Evolutionary conservation across 495 filamentous ascomycete species (phyloP).

Genomic region (Xylaria curta): DNA sequence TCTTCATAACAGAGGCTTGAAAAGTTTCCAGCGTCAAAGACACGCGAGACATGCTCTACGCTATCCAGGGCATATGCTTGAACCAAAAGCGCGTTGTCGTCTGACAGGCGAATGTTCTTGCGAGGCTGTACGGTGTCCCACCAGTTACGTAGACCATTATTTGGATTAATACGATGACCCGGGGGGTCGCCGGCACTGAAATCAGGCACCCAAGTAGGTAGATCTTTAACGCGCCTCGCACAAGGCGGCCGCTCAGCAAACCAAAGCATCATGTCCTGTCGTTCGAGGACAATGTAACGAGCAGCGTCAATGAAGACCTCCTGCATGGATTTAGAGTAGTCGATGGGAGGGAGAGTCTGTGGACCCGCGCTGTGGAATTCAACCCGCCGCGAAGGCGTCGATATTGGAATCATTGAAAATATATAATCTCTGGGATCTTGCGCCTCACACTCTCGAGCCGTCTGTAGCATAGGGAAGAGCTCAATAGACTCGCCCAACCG

Average conservation of each 20-base stretch:
- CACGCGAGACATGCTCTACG: slow-evolving; percentile 31
- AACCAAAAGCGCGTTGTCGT: slow-evolving; percentile 21
- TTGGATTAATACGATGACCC: neutral
- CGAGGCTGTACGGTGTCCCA: slow-evolving; percentile 27
- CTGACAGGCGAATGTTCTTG: slow-evolving; percentile 26
- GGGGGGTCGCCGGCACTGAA: slow-evolving; percentile 21
- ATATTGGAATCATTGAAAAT: slow-evolving; percentile 32
- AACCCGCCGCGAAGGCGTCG: slow-evolving; percentile 27
- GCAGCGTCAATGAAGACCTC: slow-evolving; percentile 12
- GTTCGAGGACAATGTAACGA: neutral
- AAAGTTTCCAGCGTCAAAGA: slow-evolving; percentile 32
- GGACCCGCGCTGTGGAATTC: slow-evolving; percentile 23
- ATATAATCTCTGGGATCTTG: slow-evolving; percentile 30
- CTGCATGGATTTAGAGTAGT: slow-evolving; percentile 31
- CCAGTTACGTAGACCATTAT: slow-evolving; percentile 29
- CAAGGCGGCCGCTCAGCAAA: neutral
- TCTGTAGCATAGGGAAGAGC: slow-evolving; percentile 33
- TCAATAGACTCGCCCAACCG: slow-evolving; percentile 31
- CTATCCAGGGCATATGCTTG: slow-evolving; percentile 35
- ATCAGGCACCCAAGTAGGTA: slow-evolving; percentile 39
- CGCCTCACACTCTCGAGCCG: slow-evolving; percentile 29
- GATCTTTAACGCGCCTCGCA: slow-evolving; percentile 22
- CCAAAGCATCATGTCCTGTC: neutral
- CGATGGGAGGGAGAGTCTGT: slow-evolving; percentile 31
- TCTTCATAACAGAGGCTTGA: slow-evolving; percentile 29